These are phyloP conservation scores for Fusarium oligoseptatum DNA, from an alignment of 2,329 filamentous ascomycete genomes.

Conservation along the genomic window DNA sequence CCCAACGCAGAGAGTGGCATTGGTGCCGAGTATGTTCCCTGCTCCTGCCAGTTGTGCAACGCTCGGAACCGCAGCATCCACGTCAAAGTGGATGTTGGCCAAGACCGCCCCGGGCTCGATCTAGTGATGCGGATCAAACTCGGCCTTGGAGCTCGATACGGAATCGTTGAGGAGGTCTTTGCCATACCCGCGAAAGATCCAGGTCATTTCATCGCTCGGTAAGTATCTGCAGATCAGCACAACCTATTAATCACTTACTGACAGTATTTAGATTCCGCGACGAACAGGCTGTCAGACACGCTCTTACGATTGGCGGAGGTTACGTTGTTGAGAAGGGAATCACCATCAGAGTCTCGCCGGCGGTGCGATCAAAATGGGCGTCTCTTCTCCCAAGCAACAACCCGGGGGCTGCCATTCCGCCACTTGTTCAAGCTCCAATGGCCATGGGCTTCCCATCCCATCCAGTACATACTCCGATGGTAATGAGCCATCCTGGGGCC, in stretches of 20 bases:
- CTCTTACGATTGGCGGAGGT: constrained; percentile 41
- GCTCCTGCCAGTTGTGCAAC: constrained; percentile 48
- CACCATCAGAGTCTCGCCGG: constrained; percentile 44
- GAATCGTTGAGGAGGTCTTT: constrained; percentile 49
- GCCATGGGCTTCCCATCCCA: constrained; percentile 14
- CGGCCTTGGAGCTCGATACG: constrained; percentile 47
- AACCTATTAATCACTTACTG: background rate
- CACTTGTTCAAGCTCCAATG: constrained; percentile 4
- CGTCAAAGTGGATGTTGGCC: constrained; percentile 35
- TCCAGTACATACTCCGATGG: constrained; percentile 3
- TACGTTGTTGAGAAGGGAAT: constrained; percentile 46
- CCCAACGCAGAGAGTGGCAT: constrained; percentile 37
- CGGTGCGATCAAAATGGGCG: constrained; percentile 51
- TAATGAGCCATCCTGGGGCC: background rate
- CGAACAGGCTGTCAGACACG: constrained; percentile 45
- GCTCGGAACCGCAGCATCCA: constrained; percentile 50
- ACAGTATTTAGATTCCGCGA: constrained; percentile 42
- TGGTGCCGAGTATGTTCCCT: constrained; percentile 46
- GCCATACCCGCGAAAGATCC: constrained; percentile 22
- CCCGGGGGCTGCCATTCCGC: constrained; percentile 2
- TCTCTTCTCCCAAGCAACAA: constrained; percentile 6
- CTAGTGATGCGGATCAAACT: constrained; percentile 47
- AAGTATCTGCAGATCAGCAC: constrained; percentile 11
- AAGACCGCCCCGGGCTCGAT: constrained; percentile 29
- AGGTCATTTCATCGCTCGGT: constrained; percentile 48